phyloP scores from a whole-genome alignment of 805 yeast species.

The Teunomyces pallodes region DNA sequence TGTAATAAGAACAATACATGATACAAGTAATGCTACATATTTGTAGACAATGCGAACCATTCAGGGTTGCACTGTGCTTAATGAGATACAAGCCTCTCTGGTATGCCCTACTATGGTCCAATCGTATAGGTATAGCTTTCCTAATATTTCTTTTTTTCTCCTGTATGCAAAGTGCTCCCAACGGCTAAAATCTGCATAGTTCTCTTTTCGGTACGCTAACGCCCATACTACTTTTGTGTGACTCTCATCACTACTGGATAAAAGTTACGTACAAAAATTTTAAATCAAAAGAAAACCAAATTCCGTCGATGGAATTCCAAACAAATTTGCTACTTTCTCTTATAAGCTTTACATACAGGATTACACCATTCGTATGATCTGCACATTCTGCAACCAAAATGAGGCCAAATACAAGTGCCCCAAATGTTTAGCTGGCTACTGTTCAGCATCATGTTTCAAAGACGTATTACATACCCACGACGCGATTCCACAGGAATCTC shows the following conservation, averaged over 20 bases:
- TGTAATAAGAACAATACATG: background rate
- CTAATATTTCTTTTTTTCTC: background rate
- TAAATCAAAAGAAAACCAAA: slow-evolving; percentile 1
- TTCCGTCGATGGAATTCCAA: background rate
- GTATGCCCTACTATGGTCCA: background rate
- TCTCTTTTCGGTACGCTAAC: background rate
- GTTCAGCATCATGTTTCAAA: slow-evolving; percentile 64
- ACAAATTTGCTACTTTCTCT: background rate
- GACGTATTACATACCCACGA: slow-evolving; percentile 33
- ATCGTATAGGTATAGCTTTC: background rate
- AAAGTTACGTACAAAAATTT: background rate
- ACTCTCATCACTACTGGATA: background rate
- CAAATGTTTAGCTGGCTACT: slow-evolving; percentile 44
- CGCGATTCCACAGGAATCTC: background rate
- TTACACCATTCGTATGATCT: slow-evolving; percentile 14
- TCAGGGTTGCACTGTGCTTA: slow-evolving; percentile 1
- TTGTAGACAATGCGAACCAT: background rate
- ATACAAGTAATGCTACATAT: background rate
- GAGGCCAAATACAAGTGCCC: slow-evolving; percentile 59
- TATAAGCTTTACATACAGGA: background rate
- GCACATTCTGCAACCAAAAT: slow-evolving; percentile 36
- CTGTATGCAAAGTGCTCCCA: slow-evolving; percentile 1
- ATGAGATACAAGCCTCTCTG: background rate
- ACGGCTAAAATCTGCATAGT: background rate
- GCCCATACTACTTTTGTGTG: background rate